Base-by-base conservation (phyloP, 176 grass and related monocot species). In the Saccharum officinarum region DNA sequence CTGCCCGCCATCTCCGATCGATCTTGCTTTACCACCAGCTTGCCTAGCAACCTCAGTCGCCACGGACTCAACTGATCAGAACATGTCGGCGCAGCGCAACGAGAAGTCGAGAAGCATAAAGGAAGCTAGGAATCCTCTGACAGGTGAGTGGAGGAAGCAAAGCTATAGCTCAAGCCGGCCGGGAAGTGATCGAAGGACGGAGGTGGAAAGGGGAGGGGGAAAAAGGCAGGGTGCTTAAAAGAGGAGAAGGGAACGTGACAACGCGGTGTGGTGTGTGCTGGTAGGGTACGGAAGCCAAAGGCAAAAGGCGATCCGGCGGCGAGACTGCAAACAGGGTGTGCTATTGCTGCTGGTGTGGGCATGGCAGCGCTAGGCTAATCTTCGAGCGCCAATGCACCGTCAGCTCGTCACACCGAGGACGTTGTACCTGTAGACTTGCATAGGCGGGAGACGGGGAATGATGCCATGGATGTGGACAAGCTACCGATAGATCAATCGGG, bases 291-390 rank as follows among this genome's bases (percentile, higher is more conserved):
- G 83, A 34, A 81, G 79, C 65, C 65, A 22, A 60, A n/a, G 55
- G 22, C 60, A 52, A 87, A 84, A 90, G 80, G 84, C 69, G 59
- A 87, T 87, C 61, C 23, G 59, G 59, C 25, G 69, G 75, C 33
- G 33, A 34, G 33, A 34, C 33, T 3, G 33, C 33, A 34, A 34
- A 34, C 33, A 34, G 33, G 33, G 33, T 34, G 33, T 34, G 71
- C 52, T 13, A 16, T 36, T 52, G 7, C 39, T 59, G 59, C 33
- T 45, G 20, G 68, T 52, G 22, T 34, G 13, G 52, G 28, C 42
- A 11, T n/a, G 33, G 30, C 68, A 49, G 37, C 38, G 37, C 38
- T 28, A 54, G 15, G 13, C 39, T 47, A 44, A 46, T 46, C 54
- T 57, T 57, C 2, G 15, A 8, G 18, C 54, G 6, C 71, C 70